Evolutionary conservation across 495 filamentous ascomycete genomes (phyloP), one percentile per base, ranked within the genome.

Genomic region (Neurospora cerealis): DNA sequence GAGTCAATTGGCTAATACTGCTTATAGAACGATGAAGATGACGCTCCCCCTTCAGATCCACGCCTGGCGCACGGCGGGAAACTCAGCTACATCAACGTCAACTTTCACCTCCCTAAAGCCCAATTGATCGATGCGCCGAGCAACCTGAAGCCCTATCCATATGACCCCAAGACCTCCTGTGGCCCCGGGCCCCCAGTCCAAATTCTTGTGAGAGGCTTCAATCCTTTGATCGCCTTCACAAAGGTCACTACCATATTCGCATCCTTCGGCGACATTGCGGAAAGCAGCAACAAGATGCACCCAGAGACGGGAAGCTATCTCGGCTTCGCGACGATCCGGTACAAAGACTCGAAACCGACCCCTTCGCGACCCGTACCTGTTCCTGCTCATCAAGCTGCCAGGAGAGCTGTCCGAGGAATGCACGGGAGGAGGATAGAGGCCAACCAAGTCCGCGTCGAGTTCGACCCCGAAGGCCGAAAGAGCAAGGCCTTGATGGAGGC

Each of bases 251-350:
- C 91, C 34, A 86, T 93, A 28, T 98, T 98, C 77, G 89, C 92
- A 32, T 89, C 89, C 40, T 98, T 92, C 83, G 96, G 96, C 69
- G 94, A 97, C 70, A 92, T 99, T 70, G 89, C 91, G 42, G 91
- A 93, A 75, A 90, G 96, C 74, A 93, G 91, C 75, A 97, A 97
- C 77, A 93, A 94, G 79, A 93, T 95, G 71, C 92, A 98, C 80
- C 96, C 96, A 7, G 90, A 93, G 46, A 98, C 93, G 19, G 96
- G 96, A 13, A 96, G 92, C 73, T 96, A 93, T 76, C 87, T 99
- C 1, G 96, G 96, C 3, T 92, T 99, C 77, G 96, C 93, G 71
- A 92, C 92, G 21, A 91, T 99, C 79, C 89, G 91, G 75, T 99
- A 96, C 83, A 90, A 90, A 78, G 95, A 98, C 75, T 88, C 87